Conservation (phyloP, 1,284 basidiomycete species). For the Polyporus tsugae region DNA sequence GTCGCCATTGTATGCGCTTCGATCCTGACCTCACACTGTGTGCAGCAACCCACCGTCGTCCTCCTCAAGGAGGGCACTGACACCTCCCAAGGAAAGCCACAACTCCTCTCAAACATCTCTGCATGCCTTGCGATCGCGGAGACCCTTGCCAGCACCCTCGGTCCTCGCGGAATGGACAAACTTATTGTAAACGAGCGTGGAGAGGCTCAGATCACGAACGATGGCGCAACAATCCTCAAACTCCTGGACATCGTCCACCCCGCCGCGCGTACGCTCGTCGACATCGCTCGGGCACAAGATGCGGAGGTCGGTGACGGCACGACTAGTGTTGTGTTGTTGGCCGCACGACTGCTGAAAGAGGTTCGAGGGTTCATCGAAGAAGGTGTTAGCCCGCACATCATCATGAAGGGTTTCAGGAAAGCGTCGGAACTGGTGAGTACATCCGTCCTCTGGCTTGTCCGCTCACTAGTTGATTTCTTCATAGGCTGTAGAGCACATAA, state of each 20-base stretch:
- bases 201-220: conserved; percentile 97
- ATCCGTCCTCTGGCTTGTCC: conserved; percentile 21
- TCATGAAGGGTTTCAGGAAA: conserved; percentile 95
- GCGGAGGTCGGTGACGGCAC: conserved; percentile 99
- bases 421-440: conserved; percentile 84
- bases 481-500: conserved; percentile 88
- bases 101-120: conserved; percentile 95
- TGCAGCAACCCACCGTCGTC: conserved; percentile 93
- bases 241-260: conserved; percentile 98
- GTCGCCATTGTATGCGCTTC: background rate
- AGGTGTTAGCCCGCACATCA: conserved; percentile 96
- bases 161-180: conserved; percentile 99
- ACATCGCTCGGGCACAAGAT: conserved; percentile 98
- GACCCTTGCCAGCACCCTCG: conserved; percentile 94
- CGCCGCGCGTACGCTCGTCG: conserved; percentile 94
- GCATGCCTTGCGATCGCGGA: conserved; percentile 93
- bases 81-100: conserved; percentile 93
- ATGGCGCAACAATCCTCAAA: conserved; percentile 98
- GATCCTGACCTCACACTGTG: background rate
- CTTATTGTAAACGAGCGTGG: conserved; percentile 92
- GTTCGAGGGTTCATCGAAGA: conserved; percentile 94
- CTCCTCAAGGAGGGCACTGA: conserved; percentile 96
- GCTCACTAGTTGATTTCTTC: conserved; percentile 28
- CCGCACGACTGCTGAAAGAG: conserved; percentile 96
- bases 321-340: conserved; percentile 93